Conservation (phyloP, 2,329 filamentous ascomycete species). For the Diplodia mutila region DNA sequence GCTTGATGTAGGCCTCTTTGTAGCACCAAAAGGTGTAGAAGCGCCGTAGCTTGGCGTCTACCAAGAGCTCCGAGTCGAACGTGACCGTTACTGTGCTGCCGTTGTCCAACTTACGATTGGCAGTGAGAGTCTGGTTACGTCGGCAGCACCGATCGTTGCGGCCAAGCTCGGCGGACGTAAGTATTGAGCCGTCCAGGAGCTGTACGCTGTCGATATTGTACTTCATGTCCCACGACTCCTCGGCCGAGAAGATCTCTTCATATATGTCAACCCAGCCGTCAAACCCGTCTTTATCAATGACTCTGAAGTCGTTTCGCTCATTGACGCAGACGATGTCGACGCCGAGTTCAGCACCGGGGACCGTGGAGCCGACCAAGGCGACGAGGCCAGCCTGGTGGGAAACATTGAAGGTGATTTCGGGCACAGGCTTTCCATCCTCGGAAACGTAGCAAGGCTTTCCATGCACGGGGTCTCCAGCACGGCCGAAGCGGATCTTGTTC, state of each 20-base stretch:
- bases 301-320: constrained; percentile 67
- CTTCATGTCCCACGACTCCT: constrained; percentile 67
- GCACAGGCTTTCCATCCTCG: constrained; percentile 42
- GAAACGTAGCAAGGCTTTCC: constrained; percentile 57
- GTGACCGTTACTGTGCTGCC: constrained; percentile 37
- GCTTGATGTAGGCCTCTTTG: constrained; percentile 81
- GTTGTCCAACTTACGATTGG: constrained; percentile 39
- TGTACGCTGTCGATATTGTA: constrained; percentile 38
- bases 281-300: constrained; percentile 67
- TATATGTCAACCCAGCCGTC: constrained; percentile 71
- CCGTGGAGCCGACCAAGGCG: constrained; percentile 60
- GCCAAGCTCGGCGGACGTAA: constrained; percentile 47
- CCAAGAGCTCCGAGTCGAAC: constrained; percentile 51
- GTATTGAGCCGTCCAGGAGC: constrained; percentile 49
- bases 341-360: constrained; percentile 59
- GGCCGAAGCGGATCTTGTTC: constrained; percentile 60
- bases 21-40: constrained; percentile 82
- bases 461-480: constrained; percentile 56
- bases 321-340: constrained; percentile 76
- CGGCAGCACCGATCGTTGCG: constrained; percentile 48
- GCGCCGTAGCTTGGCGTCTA: constrained; percentile 65
- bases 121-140: constrained; percentile 44
- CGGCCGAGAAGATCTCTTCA: constrained; percentile 67
- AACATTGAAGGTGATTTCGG: constrained; percentile 71
- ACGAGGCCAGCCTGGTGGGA: constrained; percentile 79